phyloP scores from a whole-genome alignment of 805 yeast genomes.

The Isabelozyma pseudorhagii region DNA sequence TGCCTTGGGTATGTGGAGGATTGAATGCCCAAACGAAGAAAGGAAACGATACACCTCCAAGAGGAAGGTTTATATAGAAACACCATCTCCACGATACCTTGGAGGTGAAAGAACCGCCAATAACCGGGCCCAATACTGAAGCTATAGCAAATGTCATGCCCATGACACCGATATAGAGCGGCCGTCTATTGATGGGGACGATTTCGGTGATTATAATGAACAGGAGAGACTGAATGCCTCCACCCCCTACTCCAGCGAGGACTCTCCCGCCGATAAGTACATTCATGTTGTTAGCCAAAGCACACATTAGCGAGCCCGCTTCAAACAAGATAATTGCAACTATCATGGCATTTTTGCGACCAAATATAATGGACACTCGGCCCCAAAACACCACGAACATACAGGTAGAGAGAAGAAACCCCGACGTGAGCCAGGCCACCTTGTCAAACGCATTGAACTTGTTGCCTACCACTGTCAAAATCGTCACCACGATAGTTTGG shows the following conservation, averaged over 20 bases:
- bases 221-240: slow-evolving; percentile 27
- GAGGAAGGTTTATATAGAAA: slow-evolving; percentile 64
- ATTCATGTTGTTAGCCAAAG: slow-evolving; percentile 32
- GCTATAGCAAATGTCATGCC: slow-evolving; percentile 46
- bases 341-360: slow-evolving; percentile 30
- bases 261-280: slow-evolving; percentile 41
- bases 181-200: slow-evolving; percentile 28
- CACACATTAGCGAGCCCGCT: slow-evolving; percentile 37
- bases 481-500: slow-evolving; percentile 36
- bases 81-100: slow-evolving; percentile 72
- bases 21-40: slow-evolving; percentile 37
- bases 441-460: slow-evolving; percentile 30
- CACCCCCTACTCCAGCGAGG: slow-evolving; percentile 36
- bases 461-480: slow-evolving; percentile 32
- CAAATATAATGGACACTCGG: slow-evolving; percentile 32
- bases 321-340: slow-evolving; percentile 23
- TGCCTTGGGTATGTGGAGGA: slow-evolving; percentile 44
- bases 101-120: slow-evolving; percentile 63
- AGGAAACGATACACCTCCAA: slow-evolving; percentile 50
- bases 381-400: slow-evolving; percentile 37
- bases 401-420: slow-evolving; percentile 32
- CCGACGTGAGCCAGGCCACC: slow-evolving; percentile 38
- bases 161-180: slow-evolving; percentile 31
- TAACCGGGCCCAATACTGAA: slow-evolving; percentile 55
- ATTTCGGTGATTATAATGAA: slow-evolving; percentile 30